Evolutionary conservation across 2,329 filamentous ascomycete species (phyloP).

Genomic region (Onygenales sp.): DNA sequence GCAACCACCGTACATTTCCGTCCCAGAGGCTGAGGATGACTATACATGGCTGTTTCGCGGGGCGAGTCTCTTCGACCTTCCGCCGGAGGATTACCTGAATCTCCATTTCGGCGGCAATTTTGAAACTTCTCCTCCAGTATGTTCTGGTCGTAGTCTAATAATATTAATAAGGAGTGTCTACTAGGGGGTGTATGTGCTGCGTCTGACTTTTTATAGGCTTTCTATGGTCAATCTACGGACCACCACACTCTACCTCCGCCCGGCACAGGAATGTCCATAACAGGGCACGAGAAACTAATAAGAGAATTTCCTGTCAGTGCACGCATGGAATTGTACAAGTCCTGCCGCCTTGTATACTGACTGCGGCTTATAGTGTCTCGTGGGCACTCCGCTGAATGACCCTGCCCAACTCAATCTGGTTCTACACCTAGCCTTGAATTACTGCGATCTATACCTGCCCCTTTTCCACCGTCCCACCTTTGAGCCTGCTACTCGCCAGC

Average conservation of each 20-base stretch:
- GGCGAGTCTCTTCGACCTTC: conserved; percentile 11
- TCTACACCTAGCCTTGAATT: conserved; percentile 12
- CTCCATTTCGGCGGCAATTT: conserved; percentile 10
- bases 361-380: conserved; percentile 3
- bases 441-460: conserved; percentile 14
- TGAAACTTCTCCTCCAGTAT: not conserved
- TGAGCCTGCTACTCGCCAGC: conserved; percentile 7
- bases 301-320: conserved; percentile 9
- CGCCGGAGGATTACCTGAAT: conserved; percentile 12
- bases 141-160: not conserved
- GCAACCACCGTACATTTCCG: conserved; percentile 4
- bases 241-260: not conserved
- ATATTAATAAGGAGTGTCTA: not conserved
- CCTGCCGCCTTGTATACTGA: not conserved
- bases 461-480: conserved; percentile 15
- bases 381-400: conserved; percentile 8
- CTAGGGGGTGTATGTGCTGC: not conserved
- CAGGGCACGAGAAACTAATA: conserved; percentile 10
- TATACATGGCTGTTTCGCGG: conserved; percentile 12
- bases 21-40: conserved; percentile 4
- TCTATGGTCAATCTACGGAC: conserved; percentile 6
- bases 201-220: conserved; percentile 3
- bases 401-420: conserved; percentile 6
- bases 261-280: conserved; percentile 1
- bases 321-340: not conserved